These are phyloP conservation scores for Funneliformis geosporum DNA, from an alignment of 192 early-diverging fungal species.

Conservation along the genomic window DNA sequence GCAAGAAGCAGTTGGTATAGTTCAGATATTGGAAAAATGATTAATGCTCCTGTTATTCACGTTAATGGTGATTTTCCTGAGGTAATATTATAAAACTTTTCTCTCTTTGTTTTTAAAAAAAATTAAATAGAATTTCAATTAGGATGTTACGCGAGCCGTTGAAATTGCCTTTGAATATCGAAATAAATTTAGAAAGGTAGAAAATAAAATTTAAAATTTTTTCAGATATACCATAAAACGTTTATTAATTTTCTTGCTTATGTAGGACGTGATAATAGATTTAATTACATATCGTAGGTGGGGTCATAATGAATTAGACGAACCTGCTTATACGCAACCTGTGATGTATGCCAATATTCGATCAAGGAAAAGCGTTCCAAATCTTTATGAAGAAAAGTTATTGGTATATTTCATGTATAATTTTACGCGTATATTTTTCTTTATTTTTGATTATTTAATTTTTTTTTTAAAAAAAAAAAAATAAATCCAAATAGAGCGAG, in stretches of 20 bases:
- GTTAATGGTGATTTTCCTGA: slow-evolving; percentile 96
- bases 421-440: background rate
- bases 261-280: slow-evolving; percentile 86
- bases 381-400: slow-evolving; percentile 81
- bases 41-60: slow-evolving; percentile 93
- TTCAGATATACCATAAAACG: background rate
- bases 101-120: background rate
- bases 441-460: background rate
- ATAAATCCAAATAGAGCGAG: slow-evolving; percentile 38
- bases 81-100: slow-evolving; percentile 44
- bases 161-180: slow-evolving; percentile 88
- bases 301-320: slow-evolving; percentile 98
- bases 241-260: background rate
- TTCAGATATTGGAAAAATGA: slow-evolving; percentile 95
- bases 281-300: slow-evolving; percentile 93
- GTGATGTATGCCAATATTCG: slow-evolving; percentile 96
- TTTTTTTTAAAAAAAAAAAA: slow-evolving; percentile 19
- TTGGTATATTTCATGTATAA: slow-evolving; percentile 29
- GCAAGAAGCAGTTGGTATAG: slow-evolving; percentile 89
- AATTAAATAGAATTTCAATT: background rate
- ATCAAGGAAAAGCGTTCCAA: slow-evolving; percentile 78
- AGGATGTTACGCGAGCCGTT: slow-evolving; percentile 55
- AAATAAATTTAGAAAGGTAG: slow-evolving; percentile 82
- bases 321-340: slow-evolving; percentile 97
- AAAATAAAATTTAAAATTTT: slow-evolving; percentile 8